Base-by-base conservation (phyloP, 2,329 filamentous ascomycete genomes). In the Xylaria sp. region DNA sequence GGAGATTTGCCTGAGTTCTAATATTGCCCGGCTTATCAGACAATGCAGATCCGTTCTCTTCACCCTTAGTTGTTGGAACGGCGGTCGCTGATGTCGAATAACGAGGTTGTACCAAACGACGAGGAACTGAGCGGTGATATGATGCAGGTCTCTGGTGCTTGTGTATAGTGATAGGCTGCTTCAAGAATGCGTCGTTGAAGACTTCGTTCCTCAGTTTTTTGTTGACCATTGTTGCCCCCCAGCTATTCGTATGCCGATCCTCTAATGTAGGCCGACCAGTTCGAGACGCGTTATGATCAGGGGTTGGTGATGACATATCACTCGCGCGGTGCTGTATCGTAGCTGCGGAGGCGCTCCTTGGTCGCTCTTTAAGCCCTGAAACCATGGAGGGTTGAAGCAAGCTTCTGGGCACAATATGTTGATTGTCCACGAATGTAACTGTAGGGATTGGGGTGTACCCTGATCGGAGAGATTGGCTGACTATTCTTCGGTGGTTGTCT, bases 201-300 rank as follows among this genome's bases (percentile, higher is more conserved):
- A 97, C 93, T 74, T 96, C 92, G 73, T 96, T 94, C 62, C 93
- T 89, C 38, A 98, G 78, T 61, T 89, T 87, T 70, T 91, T 90
- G 73, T 98, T 98, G 60, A 97, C 91, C 21, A 90, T 93, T 0
- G 93, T 97, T 15, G 93, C 92, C 7, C 94, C 93, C 93, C 94
- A 97, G 70, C 87, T 88, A 67, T 86, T 86, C 7, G 86, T 83
- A 70, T 83, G 81, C 19, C 84, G 80, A 43, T 86, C 81, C 23
- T 86, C 83, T 61, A 88, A 70, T 3, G 70, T 73, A 4, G 83
- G 82, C 21, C 82, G 70, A 17, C 48, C 41, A 27, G 58, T 51
- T 40, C 54, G 37, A 41, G 63, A 25, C 19, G 56, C 40, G 15
- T 61, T 54, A 31, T 63, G 48, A 15, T 64, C 62, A 19, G 59